Base-by-base conservation (phyloP, 345 rosid species). In the Gynandropsis gynandra region DNA sequence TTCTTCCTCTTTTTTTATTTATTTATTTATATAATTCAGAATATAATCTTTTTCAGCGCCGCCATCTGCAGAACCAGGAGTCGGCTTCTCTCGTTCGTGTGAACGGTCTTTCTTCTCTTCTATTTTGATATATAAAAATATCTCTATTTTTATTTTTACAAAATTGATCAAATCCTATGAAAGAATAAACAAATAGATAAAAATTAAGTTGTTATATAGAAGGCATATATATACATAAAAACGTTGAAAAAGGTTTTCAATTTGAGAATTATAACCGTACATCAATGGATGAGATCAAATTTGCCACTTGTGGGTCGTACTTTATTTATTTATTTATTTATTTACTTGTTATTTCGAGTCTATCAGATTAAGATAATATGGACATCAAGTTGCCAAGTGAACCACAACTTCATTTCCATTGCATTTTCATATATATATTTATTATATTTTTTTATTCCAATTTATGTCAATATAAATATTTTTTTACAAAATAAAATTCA, bases 81-180 rank as follows among this genome's bases (percentile, higher is more conserved):
- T 65, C 59, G 69, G 63, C 37, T 20, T 54, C 48, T 42, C 24
- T 50, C 12, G 21, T 10, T 10, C 50, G 70, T 65, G 70, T 65
- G 70, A 65, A 52, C 4, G 1, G 21, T 1, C 33, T 16, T 29
- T 27, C 39, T 29, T 17, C 17, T 35, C 27, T 6, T 10, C 14
- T 10, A 4, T 9, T 11, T 33, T 2, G 19, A 0, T 4, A 9
- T 9, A 9, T 21, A n/a, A n/a, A n/a, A n/a, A n/a, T 13, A 50
- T 41, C 44, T 13, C 17, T 10, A 5, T 15, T 14, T 41, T 42
- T 45, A 7, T 37, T 35, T 39, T 0, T 38, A 29, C 15, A 7
- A 45, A 43, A 11, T 24, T 5, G 29, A 24, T 24, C 29, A 24
- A 24, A 24, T 24, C 29, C 29, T 37, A 52, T 24, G 5, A 24